Conservation (phyloP, 2,329 filamentous ascomycete species). For the Pseudocercospora fuligena region DNA sequence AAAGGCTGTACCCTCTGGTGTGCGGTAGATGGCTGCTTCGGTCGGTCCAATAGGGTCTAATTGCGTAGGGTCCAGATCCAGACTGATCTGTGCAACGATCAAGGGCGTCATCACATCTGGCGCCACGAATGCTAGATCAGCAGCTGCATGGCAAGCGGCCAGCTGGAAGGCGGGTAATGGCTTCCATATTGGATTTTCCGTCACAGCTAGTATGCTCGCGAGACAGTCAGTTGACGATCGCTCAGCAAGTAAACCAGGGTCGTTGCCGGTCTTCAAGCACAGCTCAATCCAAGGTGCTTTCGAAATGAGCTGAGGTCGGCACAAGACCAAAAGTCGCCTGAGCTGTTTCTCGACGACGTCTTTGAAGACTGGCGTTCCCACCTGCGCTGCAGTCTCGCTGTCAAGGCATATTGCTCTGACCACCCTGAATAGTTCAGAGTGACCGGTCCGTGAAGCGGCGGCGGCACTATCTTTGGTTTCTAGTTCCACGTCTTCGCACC, state of each 20-base stretch:
- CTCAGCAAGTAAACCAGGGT: conserved; percentile 78
- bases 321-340: conserved; percentile 76
- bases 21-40: conserved; percentile 91
- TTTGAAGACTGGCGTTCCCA: conserved; percentile 51
- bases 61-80: conserved; percentile 73
- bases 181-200: conserved; percentile 41
- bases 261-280: conserved; percentile 77
- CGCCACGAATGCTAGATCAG: conserved; percentile 91
- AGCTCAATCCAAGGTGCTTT: conserved; percentile 85
- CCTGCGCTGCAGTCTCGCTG: conserved; percentile 55
- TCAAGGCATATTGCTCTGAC: conserved; percentile 67
- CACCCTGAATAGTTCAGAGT: conserved; percentile 65
- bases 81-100: conserved; percentile 73
- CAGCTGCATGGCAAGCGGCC: conserved; percentile 82
- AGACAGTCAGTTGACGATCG: conserved; percentile 69
- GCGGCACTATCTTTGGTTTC: conserved; percentile 81
- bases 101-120: conserved; percentile 78
- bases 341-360: conserved; percentile 70
- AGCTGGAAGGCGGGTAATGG: conserved; percentile 58
- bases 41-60: conserved; percentile 77
- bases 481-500: conserved; percentile 69
- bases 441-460: conserved; percentile 66
- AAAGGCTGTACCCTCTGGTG: conserved; percentile 84
- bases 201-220: conserved; percentile 64
- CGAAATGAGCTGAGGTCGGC: conserved; percentile 76